phyloP scores from a whole-genome alignment of 1,284 basidiomycete species.

The Leccinum fallax region DNA sequence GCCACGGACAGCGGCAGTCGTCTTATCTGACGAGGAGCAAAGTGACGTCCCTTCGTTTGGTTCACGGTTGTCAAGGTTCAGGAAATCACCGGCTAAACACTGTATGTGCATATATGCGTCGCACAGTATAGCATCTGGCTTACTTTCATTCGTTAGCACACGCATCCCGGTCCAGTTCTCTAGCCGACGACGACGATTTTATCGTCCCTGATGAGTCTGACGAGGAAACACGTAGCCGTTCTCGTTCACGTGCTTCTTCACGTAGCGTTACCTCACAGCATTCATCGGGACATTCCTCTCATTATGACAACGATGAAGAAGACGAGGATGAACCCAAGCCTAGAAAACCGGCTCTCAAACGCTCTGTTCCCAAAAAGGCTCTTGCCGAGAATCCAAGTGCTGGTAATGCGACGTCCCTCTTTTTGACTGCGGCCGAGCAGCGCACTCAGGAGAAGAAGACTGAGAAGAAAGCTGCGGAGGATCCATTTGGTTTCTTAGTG shows the following conservation, averaged over 20 bases:
- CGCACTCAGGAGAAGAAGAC: slow-evolving; percentile 76
- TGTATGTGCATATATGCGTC: slow-evolving; percentile 36
- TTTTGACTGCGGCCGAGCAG: slow-evolving; percentile 88
- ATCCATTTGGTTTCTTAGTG: slow-evolving; percentile 81
- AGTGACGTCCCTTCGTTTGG: slow-evolving; percentile 51
- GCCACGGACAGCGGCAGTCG: slow-evolving; percentile 44
- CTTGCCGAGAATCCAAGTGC: slow-evolving; percentile 22
- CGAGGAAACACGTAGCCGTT: slow-evolving; percentile 45
- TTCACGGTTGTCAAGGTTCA: slow-evolving; percentile 62
- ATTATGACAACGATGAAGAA: slow-evolving; percentile 33
- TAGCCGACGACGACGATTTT: slow-evolving; percentile 65
- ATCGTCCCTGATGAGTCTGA: slow-evolving; percentile 64
- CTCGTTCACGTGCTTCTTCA: slow-evolving; percentile 44
- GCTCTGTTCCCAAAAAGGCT: slow-evolving; percentile 33
- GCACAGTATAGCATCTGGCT: slow-evolving; percentile 2
- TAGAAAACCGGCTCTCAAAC: slow-evolving; percentile 35
- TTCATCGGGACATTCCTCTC: slow-evolving; percentile 37
- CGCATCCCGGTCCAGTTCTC: slow-evolving; percentile 34
- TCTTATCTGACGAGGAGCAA: slow-evolving; percentile 47
- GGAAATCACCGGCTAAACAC: slow-evolving; percentile 58
- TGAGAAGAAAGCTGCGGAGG: slow-evolving; percentile 81
- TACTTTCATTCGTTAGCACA: slow-evolving; percentile 34
- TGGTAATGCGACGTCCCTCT: slow-evolving; percentile 41
- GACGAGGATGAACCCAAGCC: slow-evolving; percentile 40
- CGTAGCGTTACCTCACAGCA: slow-evolving; percentile 43